Evolutionary conservation across 768 basidiomycete species (phyloP).

Genomic region (Chalciporus sphaerocephalus): DNA sequence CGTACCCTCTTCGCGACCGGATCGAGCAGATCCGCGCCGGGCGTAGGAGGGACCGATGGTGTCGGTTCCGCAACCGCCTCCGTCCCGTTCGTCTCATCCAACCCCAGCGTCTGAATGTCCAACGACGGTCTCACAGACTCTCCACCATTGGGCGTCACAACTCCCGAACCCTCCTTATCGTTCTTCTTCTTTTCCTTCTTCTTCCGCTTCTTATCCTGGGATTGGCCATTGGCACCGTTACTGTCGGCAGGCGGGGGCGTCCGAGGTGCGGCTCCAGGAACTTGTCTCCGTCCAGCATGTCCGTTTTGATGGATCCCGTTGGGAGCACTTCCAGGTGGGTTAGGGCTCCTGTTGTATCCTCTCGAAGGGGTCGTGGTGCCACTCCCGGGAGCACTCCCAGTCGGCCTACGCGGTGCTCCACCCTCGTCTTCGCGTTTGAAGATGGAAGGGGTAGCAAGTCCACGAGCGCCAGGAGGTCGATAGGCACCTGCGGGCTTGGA

Average conservation of each 20-base stretch:
- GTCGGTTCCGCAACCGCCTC: constrained; percentile 4
- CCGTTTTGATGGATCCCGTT: constrained; percentile 34
- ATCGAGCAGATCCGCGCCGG: constrained; percentile 63
- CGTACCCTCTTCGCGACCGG: constrained; percentile 87
- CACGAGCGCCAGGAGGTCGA: constrained; percentile 89
- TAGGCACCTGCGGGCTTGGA: constrained; percentile 82
- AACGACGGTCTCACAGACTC: constrained; percentile 33
- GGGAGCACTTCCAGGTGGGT: constrained; percentile 45
- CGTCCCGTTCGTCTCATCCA: constrained; percentile 15
- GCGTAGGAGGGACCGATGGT: constrained; percentile 45
- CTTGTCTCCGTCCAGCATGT: constrained; percentile 35
- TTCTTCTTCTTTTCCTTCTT: constrained; percentile 57
- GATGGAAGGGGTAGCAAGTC: constrained; percentile 79
- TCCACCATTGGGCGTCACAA: constrained; percentile 27
- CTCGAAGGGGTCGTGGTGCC: constrained; percentile 63
- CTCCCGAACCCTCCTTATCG: constrained; percentile 30
- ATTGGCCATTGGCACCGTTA: constrained; percentile 23
- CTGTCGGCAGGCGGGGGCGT: constrained; percentile 44
- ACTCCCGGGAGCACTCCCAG: constrained; percentile 31
- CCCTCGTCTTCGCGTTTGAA: constrained; percentile 94
- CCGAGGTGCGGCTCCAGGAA: constrained; percentile 69
- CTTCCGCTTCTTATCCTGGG: constrained; percentile 42
- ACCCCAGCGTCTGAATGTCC: constrained; percentile 33
- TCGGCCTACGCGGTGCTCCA: constrained; percentile 51
- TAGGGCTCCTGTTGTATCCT: constrained; percentile 54